Base-by-base conservation (phyloP, 2,329 filamentous ascomycete species). In the Ophiostoma angusticollis region DNA sequence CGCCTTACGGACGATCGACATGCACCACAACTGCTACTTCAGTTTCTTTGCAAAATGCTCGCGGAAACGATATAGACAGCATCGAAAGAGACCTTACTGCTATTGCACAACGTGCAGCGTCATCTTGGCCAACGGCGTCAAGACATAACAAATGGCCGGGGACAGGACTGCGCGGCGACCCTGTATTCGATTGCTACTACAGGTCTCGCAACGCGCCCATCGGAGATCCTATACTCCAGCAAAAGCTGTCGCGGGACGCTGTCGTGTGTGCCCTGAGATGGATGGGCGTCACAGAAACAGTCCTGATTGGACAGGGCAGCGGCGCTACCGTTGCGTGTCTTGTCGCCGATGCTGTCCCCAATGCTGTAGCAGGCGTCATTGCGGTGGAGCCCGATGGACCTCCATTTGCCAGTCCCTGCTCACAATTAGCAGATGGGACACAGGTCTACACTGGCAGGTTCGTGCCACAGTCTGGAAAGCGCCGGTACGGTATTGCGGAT, bases 381-480 rank as follows among this genome's bases (percentile, higher is more conserved):
- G 58, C 63, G 1, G 44, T 77, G 11, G 72, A 76, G 47, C 71
- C 71, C 0, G 51, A 56, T 4, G 71, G 71, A 0, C 70, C 71
- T 1, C 70, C 69, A 0, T 72, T 67, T 36, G 29, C 24, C 22
- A 19, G 19, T n/a, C 28, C 36, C 2, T 27, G 17, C 38, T 24
- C 12, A 14, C n/a, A 17, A 8, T 11, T 24, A 3, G 9, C 30
- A 6, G 29, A 30, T 18, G 17, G 21, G 16, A 14, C 12, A 9
- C 33, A 17, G 2, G 12, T 8, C 5, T 38, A 31, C 9, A 16
- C 35, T 7, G n/a, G 9, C 8, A 4, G 18, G n/a, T 12, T 38
- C 12, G 17, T 8, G n/a, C n/a, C 11, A 1, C 11, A 9, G 5
- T 35, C 17, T 4, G n/a, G n/a, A 14, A 11, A 24, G 3, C 37